Percentiles rank a stretch among this genome's conserved stretches.
phyloP scores from a whole-genome alignment of 129 eudicot species.

The Pulicaria dysenterica region DNA sequence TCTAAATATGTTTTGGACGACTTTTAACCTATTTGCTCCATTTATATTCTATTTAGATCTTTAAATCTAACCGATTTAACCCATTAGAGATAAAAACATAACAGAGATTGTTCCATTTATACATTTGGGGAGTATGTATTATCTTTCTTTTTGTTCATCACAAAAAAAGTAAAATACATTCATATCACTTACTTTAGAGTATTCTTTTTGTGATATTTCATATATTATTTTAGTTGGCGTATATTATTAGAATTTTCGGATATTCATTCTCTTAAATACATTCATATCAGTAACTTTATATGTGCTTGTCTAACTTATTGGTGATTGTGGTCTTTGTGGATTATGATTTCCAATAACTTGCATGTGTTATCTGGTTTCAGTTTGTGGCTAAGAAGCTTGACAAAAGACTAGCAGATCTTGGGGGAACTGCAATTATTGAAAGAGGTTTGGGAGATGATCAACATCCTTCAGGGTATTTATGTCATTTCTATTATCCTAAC shows the following conservation, averaged over 20 bases:
- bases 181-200: background rate
- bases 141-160: constrained; percentile 6
- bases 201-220: background rate
- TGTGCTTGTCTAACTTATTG: background rate
- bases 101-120: background rate
- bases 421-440: constrained; percentile 68
- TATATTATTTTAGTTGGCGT: background rate
- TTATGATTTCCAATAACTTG: background rate
- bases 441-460: constrained; percentile 99
- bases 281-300: background rate
- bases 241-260: constrained; percentile 6
- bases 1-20: background rate
- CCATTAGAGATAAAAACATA: background rate
- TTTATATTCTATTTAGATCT: constrained; percentile 1
- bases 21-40: background rate
- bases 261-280: background rate
- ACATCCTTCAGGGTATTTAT: constrained; percentile 91
- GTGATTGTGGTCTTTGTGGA: constrained; percentile 2
- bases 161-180: background rate
- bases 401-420: constrained; percentile 85
- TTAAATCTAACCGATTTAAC: background rate
- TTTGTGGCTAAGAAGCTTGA: constrained; percentile 97
- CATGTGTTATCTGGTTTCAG: constrained; percentile 44
- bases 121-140: background rate
- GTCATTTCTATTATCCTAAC: constrained; percentile 7